Evolutionary conservation across 2,329 filamentous ascomycete genomes (phyloP).

Genomic region (Lomentospora prolificans): DNA sequence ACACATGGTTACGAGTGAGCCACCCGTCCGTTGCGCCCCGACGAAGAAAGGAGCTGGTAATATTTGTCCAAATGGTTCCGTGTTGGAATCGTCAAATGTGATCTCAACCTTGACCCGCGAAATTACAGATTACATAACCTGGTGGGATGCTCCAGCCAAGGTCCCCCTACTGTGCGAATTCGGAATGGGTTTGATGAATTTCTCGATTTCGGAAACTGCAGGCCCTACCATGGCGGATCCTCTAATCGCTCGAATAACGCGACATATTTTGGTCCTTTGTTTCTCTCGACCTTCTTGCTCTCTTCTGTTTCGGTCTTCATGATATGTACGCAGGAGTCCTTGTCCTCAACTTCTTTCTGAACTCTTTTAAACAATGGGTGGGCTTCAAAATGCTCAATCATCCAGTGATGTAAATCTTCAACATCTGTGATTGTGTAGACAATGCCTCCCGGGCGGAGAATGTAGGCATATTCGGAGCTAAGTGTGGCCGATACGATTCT

Average conservation of each 20-base stretch:
- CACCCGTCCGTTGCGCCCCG: too few species aligned
- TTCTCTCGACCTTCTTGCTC: conserved; percentile 89
- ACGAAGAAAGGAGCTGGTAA: too few species aligned
- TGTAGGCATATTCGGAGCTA: conserved; percentile 89
- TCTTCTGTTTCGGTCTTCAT: conserved; percentile 89
- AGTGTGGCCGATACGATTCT: conserved; percentile 83
- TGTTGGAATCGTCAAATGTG: too few species aligned
- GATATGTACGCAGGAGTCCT: conserved; percentile 59
- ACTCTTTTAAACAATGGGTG: conserved; percentile 75
- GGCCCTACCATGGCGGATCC: conserved; percentile 45
- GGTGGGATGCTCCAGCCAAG: too few species aligned
- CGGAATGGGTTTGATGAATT: background rate
- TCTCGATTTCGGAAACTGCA: background rate
- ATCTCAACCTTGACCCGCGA: too few species aligned
- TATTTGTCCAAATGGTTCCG: too few species aligned
- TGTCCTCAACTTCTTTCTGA: conserved; percentile 53
- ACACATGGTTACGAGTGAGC: too few species aligned
- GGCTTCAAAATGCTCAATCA: conserved; percentile 73
- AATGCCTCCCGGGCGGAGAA: conserved; percentile 70
- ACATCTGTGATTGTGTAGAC: conserved; percentile 98
- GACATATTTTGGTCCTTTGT: conserved; percentile 83
- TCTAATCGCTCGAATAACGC: conserved; percentile 74
- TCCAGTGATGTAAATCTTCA: conserved; percentile 87
- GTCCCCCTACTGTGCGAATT: too few species aligned
- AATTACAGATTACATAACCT: too few species aligned